Base-by-base conservation (phyloP, 2,329 filamentous ascomycete genomes). In the Aspergillus amoenus region DNA sequence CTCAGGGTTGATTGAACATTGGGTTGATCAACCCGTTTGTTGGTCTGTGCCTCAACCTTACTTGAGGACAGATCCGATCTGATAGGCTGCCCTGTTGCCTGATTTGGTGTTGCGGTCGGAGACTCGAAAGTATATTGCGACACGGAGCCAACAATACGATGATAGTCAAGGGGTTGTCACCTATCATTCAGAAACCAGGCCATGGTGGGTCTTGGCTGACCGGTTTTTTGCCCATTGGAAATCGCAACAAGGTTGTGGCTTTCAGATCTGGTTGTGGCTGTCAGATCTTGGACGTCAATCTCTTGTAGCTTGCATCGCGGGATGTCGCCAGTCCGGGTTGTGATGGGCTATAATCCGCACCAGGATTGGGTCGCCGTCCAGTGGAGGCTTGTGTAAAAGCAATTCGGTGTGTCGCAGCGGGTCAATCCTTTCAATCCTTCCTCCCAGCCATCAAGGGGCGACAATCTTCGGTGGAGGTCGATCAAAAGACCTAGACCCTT, bases 191-290 rank as follows among this genome's bases (percentile, higher is more conserved):
- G n/a, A 40, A 30, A 18, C 8, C 41, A 41, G 32, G 48, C 15
- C 39, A 18, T 21, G 27, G 39, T 52, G 41, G 50, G 41, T 39
- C 27, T 45, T 45, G 27, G 13, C 30, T 34, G 49, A 41, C 32
- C 37, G 5, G 43, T 15, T 47, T 34, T 17, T 21, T 24, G 24
- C 32, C 12, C 15, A 46, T 24, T 34, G 22, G n/a, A 32, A 47
- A n/a, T 21, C 8, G 42, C n/a, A 52, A 48, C 43, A 53, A 52
- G 34, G 42, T 41, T 52, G 43, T 44, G 49, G 55, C 42, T 57
- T 39, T 9, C 27, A 30, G 49, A 21, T 21, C 4, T 21, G 34
- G 42, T 41, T 49, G 43, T 44, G 49, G 55, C 42, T 57, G 30
- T 9, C 27, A 30, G 49, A 57, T 57, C 44, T 56, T 44, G 32